Percentiles rank a stretch among this genome's conserved stretches.
Evolutionary conservation across 1,139 yeast genomes (phyloP).

Genomic region (Kodamaea arcana): DNA sequence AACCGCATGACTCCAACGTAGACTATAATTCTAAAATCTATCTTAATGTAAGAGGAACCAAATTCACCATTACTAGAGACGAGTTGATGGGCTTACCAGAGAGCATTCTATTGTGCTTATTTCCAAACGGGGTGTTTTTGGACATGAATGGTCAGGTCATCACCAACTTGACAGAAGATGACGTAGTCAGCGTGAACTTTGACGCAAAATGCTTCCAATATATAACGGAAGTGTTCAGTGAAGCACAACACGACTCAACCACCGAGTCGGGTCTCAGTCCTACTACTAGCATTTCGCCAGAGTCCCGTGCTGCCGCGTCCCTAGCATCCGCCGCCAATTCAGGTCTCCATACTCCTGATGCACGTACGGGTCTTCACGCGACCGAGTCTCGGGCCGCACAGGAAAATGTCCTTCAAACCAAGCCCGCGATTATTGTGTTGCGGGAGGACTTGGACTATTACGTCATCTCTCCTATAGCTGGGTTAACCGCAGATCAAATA

Average conservation of each 20-base stretch:
- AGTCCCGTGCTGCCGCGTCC: conserved; percentile 3
- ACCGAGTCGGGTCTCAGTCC: conserved; percentile 26
- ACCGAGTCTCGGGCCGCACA: conserved; percentile 16
- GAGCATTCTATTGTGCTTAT: conserved; percentile 76
- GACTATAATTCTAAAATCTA: conserved; percentile 63
- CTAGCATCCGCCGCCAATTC: neutral
- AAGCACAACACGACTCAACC: conserved; percentile 38
- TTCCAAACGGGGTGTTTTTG: conserved; percentile 85
- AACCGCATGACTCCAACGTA: conserved; percentile 26
- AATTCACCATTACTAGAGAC: conserved; percentile 74
- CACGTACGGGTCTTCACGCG: conserved; percentile 6
- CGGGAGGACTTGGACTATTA: conserved; percentile 94
- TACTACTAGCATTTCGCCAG: conserved; percentile 11
- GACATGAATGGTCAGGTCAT: conserved; percentile 74
- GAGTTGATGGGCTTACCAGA: conserved; percentile 91
- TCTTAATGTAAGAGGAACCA: conserved; percentile 60
- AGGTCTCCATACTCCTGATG: too few relatives aligned
- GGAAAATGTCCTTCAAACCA: conserved; percentile 59
- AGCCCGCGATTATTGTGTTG: conserved; percentile 88
- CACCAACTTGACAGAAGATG: conserved; percentile 70
- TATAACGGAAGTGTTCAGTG: conserved; percentile 62
- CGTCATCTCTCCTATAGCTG: conserved; percentile 71
- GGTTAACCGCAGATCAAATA: conserved; percentile 50
- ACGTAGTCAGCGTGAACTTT: conserved; percentile 75
- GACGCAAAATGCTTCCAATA: conserved; percentile 84